Conservation (phyloP, 352 stramenopile species). For the Thraustotheca clavata region DNA sequence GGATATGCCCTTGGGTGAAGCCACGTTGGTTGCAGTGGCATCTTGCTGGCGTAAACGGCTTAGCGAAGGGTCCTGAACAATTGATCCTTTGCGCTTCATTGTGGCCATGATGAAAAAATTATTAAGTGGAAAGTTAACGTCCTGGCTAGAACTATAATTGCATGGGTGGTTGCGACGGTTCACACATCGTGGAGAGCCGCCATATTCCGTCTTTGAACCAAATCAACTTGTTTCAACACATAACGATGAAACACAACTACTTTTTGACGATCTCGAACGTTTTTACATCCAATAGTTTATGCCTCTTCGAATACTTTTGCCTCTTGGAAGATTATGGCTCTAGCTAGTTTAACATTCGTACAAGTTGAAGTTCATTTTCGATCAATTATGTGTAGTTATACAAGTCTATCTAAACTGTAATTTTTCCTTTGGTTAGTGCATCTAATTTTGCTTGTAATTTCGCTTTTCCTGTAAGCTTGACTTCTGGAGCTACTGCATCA, state of each 20-base stretch:
- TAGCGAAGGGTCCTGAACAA: slow-evolving; percentile 26
- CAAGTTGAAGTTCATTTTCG: no score
- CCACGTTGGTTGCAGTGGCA: slow-evolving; percentile 49
- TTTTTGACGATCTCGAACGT: no score
- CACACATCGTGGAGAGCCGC: no score
- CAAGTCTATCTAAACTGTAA: not conserved
- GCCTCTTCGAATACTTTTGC: no score
- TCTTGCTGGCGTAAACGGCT: slow-evolving; percentile 54
- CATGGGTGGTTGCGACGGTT: not conserved
- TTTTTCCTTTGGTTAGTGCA: slow-evolving; percentile 9
- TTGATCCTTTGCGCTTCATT: slow-evolving; percentile 2
- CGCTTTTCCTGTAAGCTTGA: slow-evolving; percentile 1
- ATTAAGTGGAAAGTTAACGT: not conserved
- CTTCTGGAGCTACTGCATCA: not conserved
- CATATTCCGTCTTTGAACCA: no score
- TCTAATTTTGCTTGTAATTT: slow-evolving; percentile 18
- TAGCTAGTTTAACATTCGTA: no score
- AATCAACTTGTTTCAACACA: no score
- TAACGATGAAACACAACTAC: no score
- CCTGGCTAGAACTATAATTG: not conserved
- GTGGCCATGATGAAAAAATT: not conserved
- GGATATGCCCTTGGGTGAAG: slow-evolving; percentile 73
- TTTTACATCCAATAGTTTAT: no score
- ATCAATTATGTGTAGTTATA: no score
- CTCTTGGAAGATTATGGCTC: no score